A percentile compares a stretch with the other conserved stretches of the same genome.
These are phyloP conservation scores for Mortierella polycephala DNA, from an alignment of 371 early-diverging fungal genomes.

Conservation along the genomic window DNA sequence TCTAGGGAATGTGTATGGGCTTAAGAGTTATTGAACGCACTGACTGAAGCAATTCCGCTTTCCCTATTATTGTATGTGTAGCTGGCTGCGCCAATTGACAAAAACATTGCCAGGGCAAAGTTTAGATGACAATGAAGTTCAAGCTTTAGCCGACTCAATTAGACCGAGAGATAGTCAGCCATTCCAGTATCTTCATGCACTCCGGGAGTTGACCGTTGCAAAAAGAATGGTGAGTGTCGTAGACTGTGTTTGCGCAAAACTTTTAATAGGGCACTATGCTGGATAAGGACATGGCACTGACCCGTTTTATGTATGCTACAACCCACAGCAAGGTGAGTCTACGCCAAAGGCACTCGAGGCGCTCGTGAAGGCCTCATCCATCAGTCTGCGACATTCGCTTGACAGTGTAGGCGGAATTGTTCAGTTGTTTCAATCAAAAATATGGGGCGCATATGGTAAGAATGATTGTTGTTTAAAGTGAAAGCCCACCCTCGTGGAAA, in stretches of 20 bases:
- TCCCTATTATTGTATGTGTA: slow-evolving; percentile 4
- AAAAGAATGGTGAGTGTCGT: slow-evolving; percentile 25
- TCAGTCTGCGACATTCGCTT: slow-evolving; percentile 29
- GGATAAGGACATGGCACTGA: too few species aligned
- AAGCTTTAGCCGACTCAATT: slow-evolving; percentile 35
- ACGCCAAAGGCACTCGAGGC: slow-evolving; percentile 23
- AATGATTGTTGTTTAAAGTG: background rate
- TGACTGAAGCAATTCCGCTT: background rate
- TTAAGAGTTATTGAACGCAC: background rate
- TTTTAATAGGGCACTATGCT: too few species aligned
- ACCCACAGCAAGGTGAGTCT: slow-evolving; percentile 32
- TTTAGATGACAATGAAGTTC: slow-evolving; percentile 32
- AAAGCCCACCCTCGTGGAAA: too few species aligned
- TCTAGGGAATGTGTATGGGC: background rate
- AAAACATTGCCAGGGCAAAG: slow-evolving; percentile 12
- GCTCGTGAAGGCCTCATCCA: slow-evolving; percentile 35
- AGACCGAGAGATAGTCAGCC: slow-evolving; percentile 34
- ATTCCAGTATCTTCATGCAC: slow-evolving; percentile 38
- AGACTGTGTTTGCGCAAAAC: background rate
- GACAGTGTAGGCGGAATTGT: slow-evolving; percentile 27
- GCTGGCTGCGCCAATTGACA: slow-evolving; percentile 55
- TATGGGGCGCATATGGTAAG: slow-evolving; percentile 43
- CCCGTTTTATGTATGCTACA: too few species aligned
- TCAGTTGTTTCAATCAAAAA: slow-evolving; percentile 35
- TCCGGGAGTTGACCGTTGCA: slow-evolving; percentile 47